These are phyloP conservation scores for Scutellaria minor DNA, from an alignment of 257 asterid genomes.

Conservation along the genomic window DNA sequence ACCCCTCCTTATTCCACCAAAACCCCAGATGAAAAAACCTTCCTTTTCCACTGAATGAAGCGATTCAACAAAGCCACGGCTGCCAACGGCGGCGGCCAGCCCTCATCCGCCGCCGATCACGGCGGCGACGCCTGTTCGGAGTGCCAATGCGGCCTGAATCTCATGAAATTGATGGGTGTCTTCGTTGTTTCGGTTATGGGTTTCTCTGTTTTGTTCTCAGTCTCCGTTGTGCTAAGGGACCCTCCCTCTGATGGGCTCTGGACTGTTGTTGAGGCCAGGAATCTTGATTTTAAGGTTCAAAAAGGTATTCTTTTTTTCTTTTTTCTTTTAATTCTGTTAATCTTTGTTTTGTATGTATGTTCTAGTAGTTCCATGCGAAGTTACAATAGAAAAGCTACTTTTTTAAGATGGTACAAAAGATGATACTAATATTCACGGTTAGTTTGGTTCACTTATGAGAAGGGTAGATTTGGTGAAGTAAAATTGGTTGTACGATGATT, in stretches of 20 bases:
- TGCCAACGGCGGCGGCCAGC: conserved; percentile 31
- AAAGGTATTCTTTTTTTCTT: conserved; percentile 48
- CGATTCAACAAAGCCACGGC: conserved; percentile 39
- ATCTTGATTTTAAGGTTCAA: conserved; percentile 42
- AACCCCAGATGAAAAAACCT: conserved; percentile 23
- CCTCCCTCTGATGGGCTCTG: conserved; percentile 53
- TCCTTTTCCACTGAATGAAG: conserved; percentile 44
- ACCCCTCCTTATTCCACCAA: background rate
- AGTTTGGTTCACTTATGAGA: background rate
- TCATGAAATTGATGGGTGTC: conserved; percentile 49
- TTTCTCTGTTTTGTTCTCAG: conserved; percentile 58
- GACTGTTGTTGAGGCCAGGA: conserved; percentile 54
- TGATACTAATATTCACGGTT: conserved; percentile 18
- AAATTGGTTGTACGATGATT: conserved; percentile 19
- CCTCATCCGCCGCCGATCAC: conserved; percentile 27
- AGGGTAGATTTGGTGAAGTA: conserved; percentile 9
- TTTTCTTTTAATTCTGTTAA: background rate
- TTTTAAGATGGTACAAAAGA: conserved; percentile 10
- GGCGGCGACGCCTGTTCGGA: conserved; percentile 35
- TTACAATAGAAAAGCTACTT: background rate
- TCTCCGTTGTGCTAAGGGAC: conserved; percentile 48
- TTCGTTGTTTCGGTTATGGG: conserved; percentile 52
- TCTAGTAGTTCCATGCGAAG: background rate
- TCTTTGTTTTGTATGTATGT: background rate
- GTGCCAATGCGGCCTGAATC: conserved; percentile 44